Base-by-base conservation (phyloP, 108 stramenopile genomes). In the Poteriospumella lacustris region DNA sequence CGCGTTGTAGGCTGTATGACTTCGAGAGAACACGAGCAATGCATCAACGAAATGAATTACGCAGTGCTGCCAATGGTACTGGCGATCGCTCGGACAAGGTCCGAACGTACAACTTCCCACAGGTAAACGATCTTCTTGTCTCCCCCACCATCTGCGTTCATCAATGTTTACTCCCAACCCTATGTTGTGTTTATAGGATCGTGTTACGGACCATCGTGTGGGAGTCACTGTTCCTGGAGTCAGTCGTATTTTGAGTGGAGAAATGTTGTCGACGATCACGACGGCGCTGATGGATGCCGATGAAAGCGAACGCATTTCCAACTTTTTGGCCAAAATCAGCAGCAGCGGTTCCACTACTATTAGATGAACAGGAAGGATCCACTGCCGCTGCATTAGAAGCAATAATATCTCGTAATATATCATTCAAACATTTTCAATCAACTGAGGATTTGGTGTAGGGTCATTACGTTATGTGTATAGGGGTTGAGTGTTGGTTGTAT, bases 21-120 rank as follows among this genome's bases (percentile, higher is more conserved):
- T n/a, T 75, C 58, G 81, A 59, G 80, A 75, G 19, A 75, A 64
- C 78, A 87, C 76, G 88, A 81, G 68, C 60, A 42, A 58, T 80
- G 59, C 67, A 82, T 85, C 82, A 81, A 91, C 15, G 92, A 84
- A 33, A 76, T 88, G 72, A 83, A 87, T 43, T 88, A 88, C 43
- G 85, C 88, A 3, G 79, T 84, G 28, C 79, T 89, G n/a, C 70
- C 36, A n/a, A 73, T 44, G 93, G 89, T 47, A 88, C 85, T 42
- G 97, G 96, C 28, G 95, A 95, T 80, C 87, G 97, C 2, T 91
- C 91, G 64, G 96, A 97, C 83, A 85, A 95, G 28, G 94, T 99
- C 68, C 88, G 98, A 1, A 99, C 98, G 2, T 99, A 99, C 85
- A 99, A 99, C 78, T 96, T 87, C 80, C 88, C 95, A 1, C 96